Base-by-base conservation (phyloP, 139 green algal genomes). In the Astrephomene gubernaculifera region DNA sequence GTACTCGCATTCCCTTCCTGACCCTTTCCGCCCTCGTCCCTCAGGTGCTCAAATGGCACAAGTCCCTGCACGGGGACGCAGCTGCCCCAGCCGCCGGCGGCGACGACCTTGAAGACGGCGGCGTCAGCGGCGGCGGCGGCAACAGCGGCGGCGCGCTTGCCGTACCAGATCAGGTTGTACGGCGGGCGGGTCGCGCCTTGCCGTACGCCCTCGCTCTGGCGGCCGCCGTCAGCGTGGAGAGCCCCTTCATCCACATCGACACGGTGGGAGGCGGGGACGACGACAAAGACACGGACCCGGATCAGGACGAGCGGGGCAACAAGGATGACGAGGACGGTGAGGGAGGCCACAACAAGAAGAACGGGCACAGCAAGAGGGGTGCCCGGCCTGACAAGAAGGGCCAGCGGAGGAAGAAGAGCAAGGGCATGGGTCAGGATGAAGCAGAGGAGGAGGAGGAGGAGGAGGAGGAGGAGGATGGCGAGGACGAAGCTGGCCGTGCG, bases 181-280 rank as follows among this genome's bases (percentile, higher is more conserved):
- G 31, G 54, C 79, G 65, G 53, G 85, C 76, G 17, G 43, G 67
- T 0, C 63, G 81, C 27, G 90, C 91, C 19, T 82, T 98, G 70
- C 81, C 93, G 6, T 95, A 95, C 72, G 97, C 94, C 14, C 79
- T 98, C 6, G 91, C 92, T 3, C 85, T 98, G 70, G 95, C 95
- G n/a, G 96, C 97, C 24, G 96, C 91, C 4, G 71, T 99, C 65
- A 96, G 87, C 53, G 79, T 96, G 3, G 96, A 99, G 69, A 91
- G 43, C 9, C 97, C 97, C 0, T 99, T 99, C 81, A 53, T 99
- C 43, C 90, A 94, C 36, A 72, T 94, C 17, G 94, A 95, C 63
- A 86, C 53, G 10, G 54, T 91, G 19, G 64, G 64, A 12, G 39
- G 54, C 43, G 68, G 61, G 0, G 63, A 19, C 39, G 76, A 12